Evolutionary conservation across 2,329 filamentous ascomycete species (phyloP), one percentile per base, ranked within the genome.

Genomic region (Fusarium sp.): DNA sequence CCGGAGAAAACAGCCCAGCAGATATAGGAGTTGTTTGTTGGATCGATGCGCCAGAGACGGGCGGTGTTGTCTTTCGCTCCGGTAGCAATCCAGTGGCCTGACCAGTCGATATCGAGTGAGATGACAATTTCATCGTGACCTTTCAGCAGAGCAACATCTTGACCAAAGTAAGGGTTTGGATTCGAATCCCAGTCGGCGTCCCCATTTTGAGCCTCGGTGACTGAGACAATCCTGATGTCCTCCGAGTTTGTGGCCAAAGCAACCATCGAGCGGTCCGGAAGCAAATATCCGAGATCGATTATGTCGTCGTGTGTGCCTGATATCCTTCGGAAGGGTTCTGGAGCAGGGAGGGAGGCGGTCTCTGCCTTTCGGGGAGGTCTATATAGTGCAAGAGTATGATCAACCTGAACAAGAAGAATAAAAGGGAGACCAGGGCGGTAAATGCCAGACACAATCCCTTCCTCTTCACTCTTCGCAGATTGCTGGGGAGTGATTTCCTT

Each of bases 261-360:
- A 69, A 99, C 87, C 57, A 97, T 84, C 6, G 94, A 95, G 63
- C 89, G 90, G 76, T 97, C 92, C 1, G 91, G 89, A 4, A 96
- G 90, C 60, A 98, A 86, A 77, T 96, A 98, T 35, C 92, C 93
- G 38, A 99, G 84, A 79, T 99, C 97, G 74, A 99, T 98, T 58
- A 99, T 94, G 80, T 99, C 96, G 80, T 99, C 97, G 80, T 98
- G 94, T 11, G 96, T 98, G 59, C 96, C 97, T 9, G 95, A 97
- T 74, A 99, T 97, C 48, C 94, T 90, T 74, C 93, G 90, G 48
- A 93, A 87, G 2, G 83, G 93, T 78, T 82, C 84, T 76, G 79
- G 86, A 72, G 77, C 78, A 65, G 82, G 78, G 67, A 83, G 78
- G 46, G 80, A 74, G 44, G 75, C 68, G 41, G 81, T 58, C 41